Percentiles rank a stretch among this genome's conserved stretches.
Evolutionary conservation across 768 basidiomycete genomes (phyloP).

Genomic region (Cystobasidium ongulense): DNA sequence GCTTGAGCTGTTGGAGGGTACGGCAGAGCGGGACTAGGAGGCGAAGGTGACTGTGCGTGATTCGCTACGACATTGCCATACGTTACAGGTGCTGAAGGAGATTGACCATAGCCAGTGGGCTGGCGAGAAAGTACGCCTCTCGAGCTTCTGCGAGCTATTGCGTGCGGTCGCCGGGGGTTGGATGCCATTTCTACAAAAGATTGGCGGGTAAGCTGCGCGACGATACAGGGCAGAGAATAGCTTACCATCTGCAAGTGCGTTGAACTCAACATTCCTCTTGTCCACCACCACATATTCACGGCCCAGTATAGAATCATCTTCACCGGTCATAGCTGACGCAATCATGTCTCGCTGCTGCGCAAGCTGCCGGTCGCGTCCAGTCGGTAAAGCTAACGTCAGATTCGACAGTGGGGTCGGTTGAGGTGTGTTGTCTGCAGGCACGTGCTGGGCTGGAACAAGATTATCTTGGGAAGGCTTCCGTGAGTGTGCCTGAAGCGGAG

Average conservation of each 20-base stretch:
- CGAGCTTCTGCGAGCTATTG: slow-evolving; percentile 44
- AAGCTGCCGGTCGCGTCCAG: neutral
- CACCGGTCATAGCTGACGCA: slow-evolving; percentile 16
- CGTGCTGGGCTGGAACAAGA: neutral
- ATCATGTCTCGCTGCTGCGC: neutral
- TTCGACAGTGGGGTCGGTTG: neutral
- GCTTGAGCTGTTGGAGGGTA: slow-evolving; percentile 38
- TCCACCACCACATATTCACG: slow-evolving; percentile 87
- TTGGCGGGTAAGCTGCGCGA: neutral
- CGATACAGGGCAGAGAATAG: slow-evolving; percentile 2
- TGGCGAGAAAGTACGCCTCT: slow-evolving; percentile 38
- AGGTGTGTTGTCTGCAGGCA: neutral
- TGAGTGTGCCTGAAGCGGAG: neutral
- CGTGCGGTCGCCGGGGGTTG: slow-evolving; percentile 43
- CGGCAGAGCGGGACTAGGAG: slow-evolving; percentile 45
- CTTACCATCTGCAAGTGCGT: slow-evolving; percentile 80
- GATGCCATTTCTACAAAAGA: slow-evolving; percentile 46
- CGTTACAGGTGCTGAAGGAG: slow-evolving; percentile 42
- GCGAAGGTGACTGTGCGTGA: slow-evolving; percentile 12
- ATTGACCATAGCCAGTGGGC: slow-evolving; percentile 5
- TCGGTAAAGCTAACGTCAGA: slow-evolving; percentile 1
- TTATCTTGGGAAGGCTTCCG: neutral
- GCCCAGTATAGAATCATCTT: slow-evolving; percentile 49
- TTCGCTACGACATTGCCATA: neutral
- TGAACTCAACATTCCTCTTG: slow-evolving; percentile 85